A percentile compares a stretch with the other conserved stretches of the same genome.
These are phyloP conservation scores for Suaeda aralocaspica DNA, from an alignment of 148 eudicot genomes.

Conservation along the genomic window DNA sequence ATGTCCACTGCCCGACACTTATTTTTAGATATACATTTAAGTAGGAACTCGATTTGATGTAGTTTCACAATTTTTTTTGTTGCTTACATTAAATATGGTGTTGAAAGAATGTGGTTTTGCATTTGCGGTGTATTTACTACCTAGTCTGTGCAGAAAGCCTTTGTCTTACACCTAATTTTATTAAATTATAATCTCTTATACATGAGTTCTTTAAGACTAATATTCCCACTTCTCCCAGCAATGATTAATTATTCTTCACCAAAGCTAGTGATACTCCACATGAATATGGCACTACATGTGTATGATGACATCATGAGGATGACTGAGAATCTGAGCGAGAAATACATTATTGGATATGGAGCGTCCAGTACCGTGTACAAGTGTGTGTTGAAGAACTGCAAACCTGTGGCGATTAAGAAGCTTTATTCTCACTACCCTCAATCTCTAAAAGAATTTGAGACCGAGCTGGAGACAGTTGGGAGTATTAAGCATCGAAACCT, in stretches of 20 bases:
- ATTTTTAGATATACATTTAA: too few species aligned
- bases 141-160: too few species aligned
- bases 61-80: too few species aligned
- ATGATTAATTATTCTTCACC: conserved; percentile 73
- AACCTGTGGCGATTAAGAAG: conserved; percentile 87
- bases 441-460: conserved; percentile 86
- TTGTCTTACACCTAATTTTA: too few species aligned
- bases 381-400: conserved; percentile 94
- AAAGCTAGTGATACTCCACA: conserved; percentile 93
- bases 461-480: conserved; percentile 90
- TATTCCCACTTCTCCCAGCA: conserved; percentile 21
- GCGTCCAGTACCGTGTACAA: conserved; percentile 98
- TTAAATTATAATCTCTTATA: too few species aligned
- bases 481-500: conserved; percentile 95
- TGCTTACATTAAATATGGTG: too few species aligned
- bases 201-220: too few species aligned
- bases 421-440: conserved; percentile 76
- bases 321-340: conserved; percentile 97
- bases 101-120: too few species aligned
- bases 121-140: too few species aligned
- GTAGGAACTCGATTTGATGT: too few species aligned
- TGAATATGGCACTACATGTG: conserved; percentile 99
- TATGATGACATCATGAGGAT: conserved; percentile 98
- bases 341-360: conserved; percentile 87
- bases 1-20: too few species aligned